These are phyloP conservation scores for Jatropha curcas DNA, from an alignment of 345 rosid species.

Conservation along the genomic window DNA sequence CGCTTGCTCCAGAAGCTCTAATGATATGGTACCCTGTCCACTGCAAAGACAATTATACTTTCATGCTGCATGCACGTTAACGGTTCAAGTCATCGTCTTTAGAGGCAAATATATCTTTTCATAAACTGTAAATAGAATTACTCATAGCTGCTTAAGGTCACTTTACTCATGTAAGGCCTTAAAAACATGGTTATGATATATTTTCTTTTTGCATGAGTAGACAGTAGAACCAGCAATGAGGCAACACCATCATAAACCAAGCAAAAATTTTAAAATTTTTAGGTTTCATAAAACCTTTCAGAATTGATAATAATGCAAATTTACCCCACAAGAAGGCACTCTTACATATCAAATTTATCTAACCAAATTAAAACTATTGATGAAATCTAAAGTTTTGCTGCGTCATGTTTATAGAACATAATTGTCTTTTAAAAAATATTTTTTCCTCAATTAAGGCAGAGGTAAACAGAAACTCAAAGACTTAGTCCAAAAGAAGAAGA, in stretches of 20 bases:
- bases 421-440: not conserved
- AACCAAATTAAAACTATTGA: not conserved
- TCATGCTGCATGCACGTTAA: conserved; percentile 8
- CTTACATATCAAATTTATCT: not conserved
- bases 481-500: not conserved
- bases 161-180: not conserved
- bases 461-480: not conserved
- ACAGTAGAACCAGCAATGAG: not conserved
- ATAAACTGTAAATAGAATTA: not conserved
- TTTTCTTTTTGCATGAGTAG: not conserved
- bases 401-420: not conserved
- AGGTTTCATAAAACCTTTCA: not conserved
- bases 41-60: conserved; percentile 38
- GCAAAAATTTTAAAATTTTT: not conserved
- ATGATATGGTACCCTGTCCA: conserved; percentile 83
- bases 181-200: not conserved
- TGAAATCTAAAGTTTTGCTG: not conserved
- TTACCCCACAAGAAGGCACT: not conserved
- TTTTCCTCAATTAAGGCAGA: not conserved
- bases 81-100: not conserved
- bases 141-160: not conserved
- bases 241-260: not conserved
- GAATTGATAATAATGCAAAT: not conserved
- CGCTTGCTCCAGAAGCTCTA: conserved; percentile 82
- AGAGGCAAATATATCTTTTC: not conserved